Evolutionary conservation across 2,329 filamentous ascomycete species (phyloP).

Genomic region (Neocucurbitaria cava): DNA sequence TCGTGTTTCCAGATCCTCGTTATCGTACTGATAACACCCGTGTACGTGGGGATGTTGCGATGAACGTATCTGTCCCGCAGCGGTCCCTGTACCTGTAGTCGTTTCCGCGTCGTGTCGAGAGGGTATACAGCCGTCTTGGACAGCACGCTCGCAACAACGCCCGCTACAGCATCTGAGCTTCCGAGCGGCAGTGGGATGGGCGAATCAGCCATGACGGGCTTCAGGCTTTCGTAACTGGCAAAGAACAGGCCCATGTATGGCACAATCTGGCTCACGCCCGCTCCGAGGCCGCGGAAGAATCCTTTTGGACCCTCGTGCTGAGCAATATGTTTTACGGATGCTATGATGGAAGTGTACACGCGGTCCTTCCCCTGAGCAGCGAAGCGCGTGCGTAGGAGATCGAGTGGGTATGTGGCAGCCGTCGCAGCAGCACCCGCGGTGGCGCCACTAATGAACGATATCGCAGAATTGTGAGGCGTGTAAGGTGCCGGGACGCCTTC

Average conservation of each 20-base stretch:
- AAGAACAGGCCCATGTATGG: slow-evolving; percentile 99
- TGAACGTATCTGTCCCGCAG: slow-evolving; percentile 80
- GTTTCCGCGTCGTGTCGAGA: slow-evolving; percentile 88
- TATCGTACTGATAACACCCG: slow-evolving; percentile 70
- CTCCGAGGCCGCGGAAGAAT: slow-evolving; percentile 87
- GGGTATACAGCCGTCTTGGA: slow-evolving; percentile 93
- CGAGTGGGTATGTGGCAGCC: slow-evolving; percentile 85
- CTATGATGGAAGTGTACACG: slow-evolving; percentile 76
- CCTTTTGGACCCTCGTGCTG: slow-evolving; percentile 76
- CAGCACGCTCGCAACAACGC: slow-evolving; percentile 77
- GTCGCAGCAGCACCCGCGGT: slow-evolving; percentile 83
- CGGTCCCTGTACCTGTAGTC: slow-evolving; percentile 94
- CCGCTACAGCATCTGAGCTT: slow-evolving; percentile 82
- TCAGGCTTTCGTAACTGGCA: slow-evolving; percentile 80
- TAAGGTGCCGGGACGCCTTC: slow-evolving; percentile 57
- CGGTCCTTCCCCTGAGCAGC: slow-evolving; percentile 86
- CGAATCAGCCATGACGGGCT: slow-evolving; percentile 50
- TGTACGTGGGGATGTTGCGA: slow-evolving; percentile 86
- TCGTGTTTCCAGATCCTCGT: slow-evolving; percentile 72
- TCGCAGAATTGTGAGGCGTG: slow-evolving; percentile 68
- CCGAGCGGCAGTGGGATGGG: slow-evolving; percentile 71
- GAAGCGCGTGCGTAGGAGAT: slow-evolving; percentile 91
- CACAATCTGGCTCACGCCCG: slow-evolving; percentile 84
- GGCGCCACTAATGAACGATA: slow-evolving; percentile 85
- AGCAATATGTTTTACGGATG: slow-evolving; percentile 75